Evolutionary conservation across 169 alveolate species (phyloP).

Genomic region (Cryptosporidium parvum): DNA sequence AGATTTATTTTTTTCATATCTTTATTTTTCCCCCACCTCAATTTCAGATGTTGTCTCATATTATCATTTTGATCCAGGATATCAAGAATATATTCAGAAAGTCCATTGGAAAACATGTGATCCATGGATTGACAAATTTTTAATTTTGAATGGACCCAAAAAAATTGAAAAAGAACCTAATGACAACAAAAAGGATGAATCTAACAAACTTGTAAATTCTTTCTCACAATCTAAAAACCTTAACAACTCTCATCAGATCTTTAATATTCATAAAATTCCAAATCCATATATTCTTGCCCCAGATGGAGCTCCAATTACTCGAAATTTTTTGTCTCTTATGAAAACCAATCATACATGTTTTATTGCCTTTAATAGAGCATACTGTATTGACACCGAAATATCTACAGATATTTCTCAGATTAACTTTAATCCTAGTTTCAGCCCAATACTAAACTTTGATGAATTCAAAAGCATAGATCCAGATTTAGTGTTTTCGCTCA

Average conservation of each 20-base stretch:
- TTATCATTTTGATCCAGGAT: not conserved
- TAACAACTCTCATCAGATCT: not conserved
- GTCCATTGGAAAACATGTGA: not conserved
- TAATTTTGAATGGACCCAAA: not conserved
- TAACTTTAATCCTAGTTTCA: no score
- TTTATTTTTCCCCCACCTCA: slow-evolving; percentile 14
- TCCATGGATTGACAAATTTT: not conserved
- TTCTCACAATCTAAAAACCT: not conserved
- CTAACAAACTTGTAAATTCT: not conserved
- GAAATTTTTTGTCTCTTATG: not conserved
- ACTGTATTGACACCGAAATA: slow-evolving; percentile 28
- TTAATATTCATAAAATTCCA: slow-evolving; percentile 1
- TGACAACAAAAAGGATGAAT: not conserved
- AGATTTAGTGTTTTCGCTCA: slow-evolving; percentile 10
- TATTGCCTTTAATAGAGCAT: slow-evolving; percentile 23
- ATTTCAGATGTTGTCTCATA: slow-evolving; percentile 18
- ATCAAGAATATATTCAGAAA: not conserved
- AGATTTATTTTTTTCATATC: not conserved
- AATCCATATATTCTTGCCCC: slow-evolving; percentile 71
- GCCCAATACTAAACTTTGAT: not conserved
- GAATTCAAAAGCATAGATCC: slow-evolving; percentile 2
- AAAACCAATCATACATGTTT: not conserved
- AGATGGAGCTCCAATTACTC: slow-evolving; percentile 67
- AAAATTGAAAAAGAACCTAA: not conserved
- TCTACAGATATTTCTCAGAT: not conserved